Evolutionary conservation across 148 eudicot species (phyloP), one percentile per base, ranked within the genome.

Genomic region (Polygonum maritimum): DNA sequence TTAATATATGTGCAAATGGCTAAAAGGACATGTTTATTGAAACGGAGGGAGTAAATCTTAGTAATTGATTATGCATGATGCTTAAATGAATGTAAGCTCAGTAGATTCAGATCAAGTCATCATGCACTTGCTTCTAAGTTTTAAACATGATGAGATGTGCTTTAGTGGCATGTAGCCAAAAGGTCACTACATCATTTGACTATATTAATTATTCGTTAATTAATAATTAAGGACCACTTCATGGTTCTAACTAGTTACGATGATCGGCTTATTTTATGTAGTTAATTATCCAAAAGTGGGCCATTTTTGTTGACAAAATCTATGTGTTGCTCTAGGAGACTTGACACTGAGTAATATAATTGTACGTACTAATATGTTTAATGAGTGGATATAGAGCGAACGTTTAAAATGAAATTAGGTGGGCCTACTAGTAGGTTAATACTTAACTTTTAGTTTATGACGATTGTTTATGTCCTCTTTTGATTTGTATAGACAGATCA

Each of bases 161-260:
- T 67, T 67, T 67, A 67, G 71, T 67, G 71, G 71, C 71, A 67
- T 67, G 71, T 67, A 67, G 71, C 71, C 71, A 67, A 67, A 67
- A 67, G 71, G 45, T 4, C 1, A n/a, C 71, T 67, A 67, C 71
- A 67, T 67, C 71, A 67, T 67, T 67, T 67, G 71, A 67, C 71
- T 67, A 44, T 38, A 45, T 67, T 67, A 67, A 67, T 67, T 35
- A 67, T 67, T 67, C 15, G 21, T 35, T 65, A 36, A 65, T 65
- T 14, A 65, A 65, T 65, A 65, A 35, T 65, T 65, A 5, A 65
- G 19, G 33, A 57, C 63, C 63, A 57, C 12, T 57, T 14, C 71
- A 67, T 35, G 21, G 69, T 67, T 67, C 38, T 62, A 58, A 58
- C 33, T 58, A 60, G 3, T 3, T 60, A 60, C 14, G 67, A 60